Evolutionary conservation across 2,329 filamentous ascomycete genomes (phyloP).

Genomic region (Acarospora socialis): DNA sequence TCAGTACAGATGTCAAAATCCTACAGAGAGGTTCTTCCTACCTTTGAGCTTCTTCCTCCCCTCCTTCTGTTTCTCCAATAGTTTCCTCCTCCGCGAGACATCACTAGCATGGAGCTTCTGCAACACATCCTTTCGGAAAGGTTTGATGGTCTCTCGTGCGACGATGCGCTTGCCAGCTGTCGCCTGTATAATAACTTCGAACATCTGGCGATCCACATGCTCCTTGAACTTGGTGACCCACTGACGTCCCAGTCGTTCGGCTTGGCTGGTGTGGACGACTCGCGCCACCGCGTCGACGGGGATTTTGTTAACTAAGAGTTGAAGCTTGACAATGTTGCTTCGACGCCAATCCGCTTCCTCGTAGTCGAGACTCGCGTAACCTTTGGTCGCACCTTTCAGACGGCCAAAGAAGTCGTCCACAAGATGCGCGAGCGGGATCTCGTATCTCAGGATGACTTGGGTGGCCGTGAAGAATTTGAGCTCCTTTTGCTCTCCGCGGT

Average conservation of each 20-base stretch:
- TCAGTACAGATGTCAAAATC: slow-evolving; percentile 2
- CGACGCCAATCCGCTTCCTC: slow-evolving; percentile 82
- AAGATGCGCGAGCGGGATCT: slow-evolving; percentile 72
- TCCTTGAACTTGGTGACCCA: slow-evolving; percentile 97
- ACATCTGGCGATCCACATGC: slow-evolving; percentile 93
- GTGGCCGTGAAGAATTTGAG: slow-evolving; percentile 82
- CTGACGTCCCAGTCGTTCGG: slow-evolving; percentile 61
- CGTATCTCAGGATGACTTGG: slow-evolving; percentile 90
- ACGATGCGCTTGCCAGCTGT: slow-evolving; percentile 69
- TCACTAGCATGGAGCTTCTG: slow-evolving; percentile 89
- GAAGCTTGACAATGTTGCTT: slow-evolving; percentile 72
- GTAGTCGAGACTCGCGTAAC: slow-evolving; percentile 91
- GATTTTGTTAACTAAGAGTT: slow-evolving; percentile 82
- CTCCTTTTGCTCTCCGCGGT: slow-evolving; percentile 74
- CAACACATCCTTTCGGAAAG: slow-evolving; percentile 88
- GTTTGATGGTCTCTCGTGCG: slow-evolving; percentile 87
- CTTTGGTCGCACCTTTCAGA: slow-evolving; percentile 83
- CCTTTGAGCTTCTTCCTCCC: slow-evolving; percentile 71
- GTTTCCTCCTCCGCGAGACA: slow-evolving; percentile 64
- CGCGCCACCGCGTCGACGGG: slow-evolving; percentile 92
- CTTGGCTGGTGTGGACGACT: slow-evolving; percentile 70
- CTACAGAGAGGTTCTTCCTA: slow-evolving; percentile 11
- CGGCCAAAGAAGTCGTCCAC: slow-evolving; percentile 98
- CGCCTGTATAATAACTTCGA: slow-evolving; percentile 91
- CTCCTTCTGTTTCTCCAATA: slow-evolving; percentile 94